Evolutionary conservation across 208 protist genomes (phyloP).

Genomic region (Leishmania braziliensis): DNA sequence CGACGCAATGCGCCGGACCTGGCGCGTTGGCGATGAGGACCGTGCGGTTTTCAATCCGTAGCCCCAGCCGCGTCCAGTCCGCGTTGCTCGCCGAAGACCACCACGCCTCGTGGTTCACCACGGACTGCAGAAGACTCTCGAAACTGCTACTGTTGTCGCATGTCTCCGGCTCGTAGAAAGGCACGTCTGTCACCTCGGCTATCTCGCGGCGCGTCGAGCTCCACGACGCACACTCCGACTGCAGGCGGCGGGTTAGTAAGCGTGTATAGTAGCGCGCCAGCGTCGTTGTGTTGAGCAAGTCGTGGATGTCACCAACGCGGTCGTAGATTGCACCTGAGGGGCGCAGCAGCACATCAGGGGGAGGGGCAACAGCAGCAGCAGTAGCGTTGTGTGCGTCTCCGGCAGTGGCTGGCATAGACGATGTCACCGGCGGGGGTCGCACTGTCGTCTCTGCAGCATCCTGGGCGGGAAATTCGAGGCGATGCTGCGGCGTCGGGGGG

Average conservation of each 20-base stretch:
- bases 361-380: background rate
- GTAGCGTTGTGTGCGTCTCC: background rate
- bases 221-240: constrained; percentile 16
- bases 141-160: constrained; percentile 26
- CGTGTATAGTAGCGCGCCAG: constrained; percentile 22
- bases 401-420: background rate
- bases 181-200: constrained; percentile 8
- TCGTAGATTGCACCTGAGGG: constrained; percentile 32
- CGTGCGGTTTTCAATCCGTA: background rate
- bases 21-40: background rate
- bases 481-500: constrained; percentile 16
- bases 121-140: background rate
- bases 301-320: constrained; percentile 17
- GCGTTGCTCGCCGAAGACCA: background rate
- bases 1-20: background rate
- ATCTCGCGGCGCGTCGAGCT: constrained; percentile 18
- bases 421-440: background rate
- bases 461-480: background rate
- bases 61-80: constrained; percentile 8
- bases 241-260: constrained; percentile 23
- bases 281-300: background rate
- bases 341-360: constrained; percentile 3
- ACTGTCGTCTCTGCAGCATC: background rate
- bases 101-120: background rate
- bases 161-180: constrained; percentile 15